A percentile compares a stretch with the other conserved stretches of the same genome.
phyloP scores from a whole-genome alignment of 176 grass and related monocot genomes.

The Triticum timopheevii region DNA sequence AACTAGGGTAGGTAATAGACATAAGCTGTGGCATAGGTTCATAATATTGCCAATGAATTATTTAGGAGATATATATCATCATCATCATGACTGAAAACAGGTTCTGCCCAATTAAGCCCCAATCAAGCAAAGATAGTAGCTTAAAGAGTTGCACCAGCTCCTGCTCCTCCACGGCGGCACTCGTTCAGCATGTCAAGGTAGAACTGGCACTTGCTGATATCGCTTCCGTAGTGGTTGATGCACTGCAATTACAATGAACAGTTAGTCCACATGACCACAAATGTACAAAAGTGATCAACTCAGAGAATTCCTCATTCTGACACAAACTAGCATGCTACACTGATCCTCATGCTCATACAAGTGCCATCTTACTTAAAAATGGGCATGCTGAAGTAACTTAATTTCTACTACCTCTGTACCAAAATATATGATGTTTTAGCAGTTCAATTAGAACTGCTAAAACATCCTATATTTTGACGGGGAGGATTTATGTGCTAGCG shows the following conservation, averaged over 20 bases:
- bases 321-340: not conserved
- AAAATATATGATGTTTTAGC: too few species aligned
- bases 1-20: not conserved
- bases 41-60: conserved; percentile 19
- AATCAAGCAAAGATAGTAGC: not conserved
- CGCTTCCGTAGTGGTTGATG: conserved; percentile 62
- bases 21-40: conserved; percentile 1
- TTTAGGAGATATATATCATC: conserved; percentile 36
- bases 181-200: conserved; percentile 90
- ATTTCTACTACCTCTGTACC: not conserved
- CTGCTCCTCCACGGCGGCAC: conserved; percentile 56
- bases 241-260: conserved; percentile 43
- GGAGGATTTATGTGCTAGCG: too few species aligned
- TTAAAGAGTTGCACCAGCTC: conserved; percentile 38
- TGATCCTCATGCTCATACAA: not conserved
- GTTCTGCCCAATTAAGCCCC: not conserved
- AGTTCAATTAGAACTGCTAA: too few species aligned
- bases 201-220: conserved; percentile 91
- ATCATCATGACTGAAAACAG: conserved; percentile 11
- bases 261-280: not conserved
- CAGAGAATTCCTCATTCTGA: too few species aligned
- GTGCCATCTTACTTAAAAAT: too few species aligned
- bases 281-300: not conserved
- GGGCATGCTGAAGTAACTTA: not conserved
- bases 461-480: too few species aligned